Conservation (phyloP, 371 early-diverging fungal genomes). For the Apophysomyces variabilis region DNA sequence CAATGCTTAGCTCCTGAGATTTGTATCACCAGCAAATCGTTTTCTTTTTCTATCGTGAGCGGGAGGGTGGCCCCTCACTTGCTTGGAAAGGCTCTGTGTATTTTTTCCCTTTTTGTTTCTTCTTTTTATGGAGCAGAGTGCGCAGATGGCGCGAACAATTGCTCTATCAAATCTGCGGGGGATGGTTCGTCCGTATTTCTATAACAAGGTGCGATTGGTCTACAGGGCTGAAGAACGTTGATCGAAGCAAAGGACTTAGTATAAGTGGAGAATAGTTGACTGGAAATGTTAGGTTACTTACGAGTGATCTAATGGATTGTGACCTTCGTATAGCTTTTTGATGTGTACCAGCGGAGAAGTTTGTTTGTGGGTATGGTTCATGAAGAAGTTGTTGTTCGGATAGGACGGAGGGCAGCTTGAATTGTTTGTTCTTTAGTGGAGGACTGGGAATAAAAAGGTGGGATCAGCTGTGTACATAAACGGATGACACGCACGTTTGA, state of each 20-base stretch:
- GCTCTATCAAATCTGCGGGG: conserved; percentile 43
- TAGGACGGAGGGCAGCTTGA: conserved; percentile 5
- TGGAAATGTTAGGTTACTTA: conserved; percentile 18
- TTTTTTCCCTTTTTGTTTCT: not conserved
- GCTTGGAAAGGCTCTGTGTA: too few relatives aligned
- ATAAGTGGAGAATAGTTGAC: not conserved
- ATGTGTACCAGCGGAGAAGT: not conserved
- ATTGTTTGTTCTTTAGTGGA: conserved; percentile 16
- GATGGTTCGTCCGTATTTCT: conserved; percentile 32
- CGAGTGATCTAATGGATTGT: conserved; percentile 35
- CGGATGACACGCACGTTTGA: conserved; percentile 40
- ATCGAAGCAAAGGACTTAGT: not conserved
- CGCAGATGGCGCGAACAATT: conserved; percentile 28
- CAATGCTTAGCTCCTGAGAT: too few relatives aligned
- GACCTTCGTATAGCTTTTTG: conserved; percentile 23
- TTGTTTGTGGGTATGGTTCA: not conserved
- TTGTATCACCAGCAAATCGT: too few relatives aligned
- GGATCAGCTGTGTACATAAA: conserved; percentile 19
- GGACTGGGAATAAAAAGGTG: conserved; percentile 13
- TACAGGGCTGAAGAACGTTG: conserved; percentile 25
- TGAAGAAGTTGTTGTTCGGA: conserved; percentile 5
- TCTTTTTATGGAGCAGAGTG: not conserved
- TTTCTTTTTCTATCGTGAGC: too few relatives aligned
- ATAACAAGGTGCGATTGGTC: conserved; percentile 23
- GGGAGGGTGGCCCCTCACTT: too few relatives aligned